Percentiles rank a stretch among this genome's conserved stretches.
phyloP scores from a whole-genome alignment of 768 basidiomycete genomes.

The Mycena maculata region DNA sequence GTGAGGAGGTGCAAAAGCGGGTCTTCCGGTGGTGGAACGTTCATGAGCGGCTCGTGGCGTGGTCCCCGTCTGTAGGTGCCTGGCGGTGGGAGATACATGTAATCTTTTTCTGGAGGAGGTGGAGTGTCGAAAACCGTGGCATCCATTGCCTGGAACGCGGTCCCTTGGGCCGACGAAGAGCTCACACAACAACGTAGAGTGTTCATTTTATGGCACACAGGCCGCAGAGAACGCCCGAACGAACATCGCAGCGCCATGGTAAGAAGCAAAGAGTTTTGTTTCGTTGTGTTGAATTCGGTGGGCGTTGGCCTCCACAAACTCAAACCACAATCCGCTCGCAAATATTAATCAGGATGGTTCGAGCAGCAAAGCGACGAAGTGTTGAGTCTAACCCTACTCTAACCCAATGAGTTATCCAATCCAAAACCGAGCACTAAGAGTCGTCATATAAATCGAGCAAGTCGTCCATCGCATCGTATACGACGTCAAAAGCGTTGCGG shows the following conservation, averaged over 20 bases:
- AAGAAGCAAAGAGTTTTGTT: not conserved
- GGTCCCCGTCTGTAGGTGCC: conserved; percentile 16
- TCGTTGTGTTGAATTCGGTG: no score
- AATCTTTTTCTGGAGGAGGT: not conserved
- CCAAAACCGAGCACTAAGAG: no score
- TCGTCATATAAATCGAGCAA: no score
- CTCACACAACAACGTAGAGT: not conserved
- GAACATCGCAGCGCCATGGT: not conserved
- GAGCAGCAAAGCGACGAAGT: no score
- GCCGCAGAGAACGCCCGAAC: not conserved
- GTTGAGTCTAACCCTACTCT: no score
- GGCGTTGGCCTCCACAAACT: no score
- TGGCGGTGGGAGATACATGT: conserved; percentile 19
- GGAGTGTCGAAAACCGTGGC: conserved; percentile 4
- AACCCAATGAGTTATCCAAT: no score
- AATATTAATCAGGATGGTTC: no score
- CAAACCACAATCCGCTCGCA: no score
- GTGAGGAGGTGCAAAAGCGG: conserved; percentile 79
- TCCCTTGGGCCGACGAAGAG: conserved; percentile 4
- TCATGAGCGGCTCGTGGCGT: conserved; percentile 45
- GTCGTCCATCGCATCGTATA: no score
- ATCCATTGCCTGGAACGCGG: conserved; percentile 33
- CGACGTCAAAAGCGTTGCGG: no score
- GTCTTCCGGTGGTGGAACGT: conserved; percentile 80
- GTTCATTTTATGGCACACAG: not conserved